Evolutionary conservation across 2,329 filamentous ascomycete species (phyloP), one percentile per base, ranked within the genome.

Genomic region (Sporothrix luriei): DNA sequence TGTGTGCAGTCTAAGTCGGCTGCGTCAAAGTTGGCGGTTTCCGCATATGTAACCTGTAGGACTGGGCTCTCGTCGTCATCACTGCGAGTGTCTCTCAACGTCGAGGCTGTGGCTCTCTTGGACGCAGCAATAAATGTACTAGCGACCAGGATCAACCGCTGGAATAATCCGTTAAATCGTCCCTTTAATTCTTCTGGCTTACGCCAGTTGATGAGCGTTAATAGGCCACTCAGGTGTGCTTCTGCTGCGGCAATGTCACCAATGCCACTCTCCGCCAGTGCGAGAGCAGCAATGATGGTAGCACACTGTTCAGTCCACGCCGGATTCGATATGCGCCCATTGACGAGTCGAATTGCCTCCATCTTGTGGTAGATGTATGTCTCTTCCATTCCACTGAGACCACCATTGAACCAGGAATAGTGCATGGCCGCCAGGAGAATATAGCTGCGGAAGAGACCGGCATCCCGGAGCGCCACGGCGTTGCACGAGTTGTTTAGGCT

Each of bases 261-360:
- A 19, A 69, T 69, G 19, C 68, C 68, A 19, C 51, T 69, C 40
- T 69, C 68, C 4, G 68, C 48, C 19, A 69, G 24, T 1, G 59
- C 68, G 11, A 69, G 33, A 1, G 68, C 68, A 6, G 59, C 68
- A 46, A 69, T 65, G 19, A 65, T 4, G 13, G n/a, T 48, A 14
- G 59, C 40, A 21, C 68, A 68, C n/a, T 10, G 1, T 16, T 68
- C 46, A 16, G 46, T 68, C 19, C 46, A 43, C 0, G 49, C 21
- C 16, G 68, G 38, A 29, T 69, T 57, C 1, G 55, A 51, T 3
- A 68, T 65, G 38, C 57, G 33, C 16, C 48, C 38, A 7, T 69
- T 69, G 19, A 69, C 38, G 4, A 55, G 14, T 14, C 59, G 68
- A 16, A 69, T 65, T 21, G 68, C 68, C 40, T 69, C 68, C 19